Evolutionary conservation across 371 early-diverging fungal species (phyloP).

Genomic region (Dichotomocladium elegans): DNA sequence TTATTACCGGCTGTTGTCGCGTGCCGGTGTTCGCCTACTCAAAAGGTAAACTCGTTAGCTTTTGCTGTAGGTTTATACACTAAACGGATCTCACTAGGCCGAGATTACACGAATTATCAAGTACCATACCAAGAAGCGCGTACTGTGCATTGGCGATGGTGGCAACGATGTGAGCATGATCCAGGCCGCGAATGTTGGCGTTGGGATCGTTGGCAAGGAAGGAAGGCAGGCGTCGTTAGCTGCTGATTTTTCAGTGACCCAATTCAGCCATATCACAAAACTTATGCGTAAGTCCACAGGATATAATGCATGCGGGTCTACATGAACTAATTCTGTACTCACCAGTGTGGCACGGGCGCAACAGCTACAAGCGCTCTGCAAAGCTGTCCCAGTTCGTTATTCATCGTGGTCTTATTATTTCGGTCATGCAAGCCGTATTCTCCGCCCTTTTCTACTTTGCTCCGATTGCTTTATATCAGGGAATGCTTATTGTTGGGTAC

Average conservation of each 20-base stretch:
- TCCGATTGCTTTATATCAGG: conserved; percentile 96
- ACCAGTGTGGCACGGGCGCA: conserved; percentile 96
- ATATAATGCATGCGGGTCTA: not conserved
- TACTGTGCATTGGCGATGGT: conserved; percentile 98
- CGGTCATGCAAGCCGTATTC: conserved; percentile 99
- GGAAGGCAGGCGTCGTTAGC: conserved; percentile 98
- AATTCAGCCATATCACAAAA: conserved; percentile 87
- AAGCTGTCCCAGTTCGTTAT: conserved; percentile 98
- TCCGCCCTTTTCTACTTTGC: conserved; percentile 97
- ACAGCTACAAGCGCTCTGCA: conserved; percentile 93
- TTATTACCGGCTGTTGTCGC: conserved; percentile 91
- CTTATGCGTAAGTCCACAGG: conserved; percentile 58
- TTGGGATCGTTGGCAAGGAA: conserved; percentile 99
- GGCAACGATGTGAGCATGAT: conserved; percentile 99
- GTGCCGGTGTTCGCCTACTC: conserved; percentile 98
- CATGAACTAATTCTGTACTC: not conserved
- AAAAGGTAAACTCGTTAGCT: conserved; percentile 66
- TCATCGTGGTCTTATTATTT: conserved; percentile 97
- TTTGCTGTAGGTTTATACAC: not conserved
- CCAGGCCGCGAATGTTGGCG: conserved; percentile 96
- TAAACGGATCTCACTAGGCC: conserved; percentile 49
- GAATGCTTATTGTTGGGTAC: conserved; percentile 58
- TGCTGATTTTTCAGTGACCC: conserved; percentile 94
- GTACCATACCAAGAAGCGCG: conserved; percentile 69
- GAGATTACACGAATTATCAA: conserved; percentile 89